Conservation (phyloP, 495 filamentous ascomycete genomes). For the Pyrenopolyporus hunteri region DNA sequence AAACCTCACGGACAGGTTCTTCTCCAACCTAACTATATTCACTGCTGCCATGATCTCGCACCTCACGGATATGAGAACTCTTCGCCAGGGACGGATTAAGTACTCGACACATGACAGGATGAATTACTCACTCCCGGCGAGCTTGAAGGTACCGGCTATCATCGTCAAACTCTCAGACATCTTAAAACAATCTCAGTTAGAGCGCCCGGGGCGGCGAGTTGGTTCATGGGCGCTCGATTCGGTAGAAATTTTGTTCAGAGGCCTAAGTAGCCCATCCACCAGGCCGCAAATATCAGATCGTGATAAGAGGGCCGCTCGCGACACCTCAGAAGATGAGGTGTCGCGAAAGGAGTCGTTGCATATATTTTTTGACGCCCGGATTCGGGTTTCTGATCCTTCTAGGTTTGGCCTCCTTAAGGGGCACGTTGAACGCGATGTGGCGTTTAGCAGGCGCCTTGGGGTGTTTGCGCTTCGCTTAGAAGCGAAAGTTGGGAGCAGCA, state of each 20-base stretch:
- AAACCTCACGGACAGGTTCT: conserved; percentile 47
- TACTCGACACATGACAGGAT: conserved; percentile 34
- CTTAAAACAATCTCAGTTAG: conserved; percentile 37
- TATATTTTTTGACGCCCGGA: conserved; percentile 50
- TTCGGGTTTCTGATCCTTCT: conserved; percentile 41
- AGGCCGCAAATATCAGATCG: conserved; percentile 16
- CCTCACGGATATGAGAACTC: conserved; percentile 50
- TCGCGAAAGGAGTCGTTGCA: conserved; percentile 40
- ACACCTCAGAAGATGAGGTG: conserved; percentile 25
- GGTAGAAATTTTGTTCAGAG: conserved; percentile 59
- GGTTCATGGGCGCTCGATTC: conserved; percentile 60
- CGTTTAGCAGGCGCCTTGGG: conserved; percentile 61
- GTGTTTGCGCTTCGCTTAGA: conserved; percentile 65
- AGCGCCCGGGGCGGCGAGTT: conserved; percentile 16
- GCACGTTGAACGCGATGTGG: conserved; percentile 62
- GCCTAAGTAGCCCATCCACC: conserved; percentile 39
- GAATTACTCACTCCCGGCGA: conserved; percentile 38
- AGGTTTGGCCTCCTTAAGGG: conserved; percentile 56
- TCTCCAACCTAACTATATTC: conserved; percentile 48
- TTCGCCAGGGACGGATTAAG: conserved; percentile 46
- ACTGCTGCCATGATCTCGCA: conserved; percentile 51
- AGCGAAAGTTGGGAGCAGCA: conserved; percentile 60
- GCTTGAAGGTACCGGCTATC: conserved; percentile 53
- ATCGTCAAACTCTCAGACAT: conserved; percentile 53
- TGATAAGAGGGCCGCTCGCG: conserved; percentile 9